Percentiles rank a stretch among this genome's conserved stretches.
Conservation (phyloP, 768 basidiomycete species). For the Lentinula lateritia region DNA sequence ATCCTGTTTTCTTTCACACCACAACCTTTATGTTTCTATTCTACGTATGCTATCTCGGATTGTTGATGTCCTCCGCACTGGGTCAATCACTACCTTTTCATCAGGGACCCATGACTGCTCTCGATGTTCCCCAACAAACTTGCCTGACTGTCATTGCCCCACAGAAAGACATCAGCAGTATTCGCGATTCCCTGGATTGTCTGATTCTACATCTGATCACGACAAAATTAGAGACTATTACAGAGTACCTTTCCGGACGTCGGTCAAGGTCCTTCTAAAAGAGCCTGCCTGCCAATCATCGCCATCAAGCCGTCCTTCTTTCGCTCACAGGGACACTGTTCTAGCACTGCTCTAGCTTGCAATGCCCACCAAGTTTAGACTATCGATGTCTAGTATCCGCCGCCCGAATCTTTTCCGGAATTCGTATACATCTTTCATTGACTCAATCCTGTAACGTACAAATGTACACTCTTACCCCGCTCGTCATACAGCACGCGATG, state of each 20-base stretch:
- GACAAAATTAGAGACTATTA: background rate
- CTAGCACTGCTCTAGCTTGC: background rate
- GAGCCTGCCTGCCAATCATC: too few species aligned
- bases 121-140: background rate
- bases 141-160: background rate
- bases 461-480: background rate
- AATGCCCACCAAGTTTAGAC: background rate
- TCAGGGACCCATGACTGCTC: background rate
- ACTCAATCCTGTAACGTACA: background rate
- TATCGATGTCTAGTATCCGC: background rate
- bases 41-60: background rate
- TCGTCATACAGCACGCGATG: background rate
- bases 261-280: background rate
- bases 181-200: background rate
- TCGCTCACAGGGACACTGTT: background rate
- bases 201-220: background rate
- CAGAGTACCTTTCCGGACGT: background rate
- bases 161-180: background rate
- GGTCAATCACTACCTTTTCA: background rate
- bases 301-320: background rate
- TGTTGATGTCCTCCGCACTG: background rate
- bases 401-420: constrained; percentile 1
- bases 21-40: background rate
- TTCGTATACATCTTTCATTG: background rate
- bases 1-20: background rate